phyloP scores from a whole-genome alignment of 768 basidiomycete species.

The Suillus placidus region DNA sequence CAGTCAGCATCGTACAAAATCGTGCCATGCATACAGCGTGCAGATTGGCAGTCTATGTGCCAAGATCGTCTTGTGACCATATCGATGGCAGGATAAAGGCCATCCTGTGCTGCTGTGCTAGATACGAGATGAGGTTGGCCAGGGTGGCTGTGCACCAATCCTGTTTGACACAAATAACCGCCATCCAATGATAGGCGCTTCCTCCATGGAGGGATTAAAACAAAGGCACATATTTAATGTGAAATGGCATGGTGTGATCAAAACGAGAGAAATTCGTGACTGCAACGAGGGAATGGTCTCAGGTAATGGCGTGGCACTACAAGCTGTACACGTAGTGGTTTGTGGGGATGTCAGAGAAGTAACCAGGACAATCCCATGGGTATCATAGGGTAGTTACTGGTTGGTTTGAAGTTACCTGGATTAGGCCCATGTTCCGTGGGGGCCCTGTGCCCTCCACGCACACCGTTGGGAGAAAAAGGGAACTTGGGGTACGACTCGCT shows the following conservation, averaged over 20 bases:
- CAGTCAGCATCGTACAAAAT: neutral
- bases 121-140: neutral
- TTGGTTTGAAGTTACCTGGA: neutral
- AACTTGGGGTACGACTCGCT: neutral
- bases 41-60: neutral
- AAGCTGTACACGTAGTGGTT: neutral
- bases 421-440: neutral
- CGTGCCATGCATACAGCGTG: neutral
- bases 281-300: slow-evolving; percentile 3
- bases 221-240: slow-evolving; percentile 16
- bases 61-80: neutral
- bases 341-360: neutral
- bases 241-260: slow-evolving; percentile 15
- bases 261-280: slow-evolving; percentile 15
- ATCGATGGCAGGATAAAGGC: neutral
- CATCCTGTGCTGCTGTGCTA: neutral
- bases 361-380: neutral
- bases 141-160: neutral
- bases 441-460: slow-evolving; percentile 7
- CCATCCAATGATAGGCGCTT: slow-evolving; percentile 8
- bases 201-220: neutral
- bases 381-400: neutral
- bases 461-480: slow-evolving; percentile 4
- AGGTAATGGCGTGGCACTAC: neutral
- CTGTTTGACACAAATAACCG: neutral